Conservation (phyloP, 257 asterid genomes). For the Agastache rugosa region DNA sequence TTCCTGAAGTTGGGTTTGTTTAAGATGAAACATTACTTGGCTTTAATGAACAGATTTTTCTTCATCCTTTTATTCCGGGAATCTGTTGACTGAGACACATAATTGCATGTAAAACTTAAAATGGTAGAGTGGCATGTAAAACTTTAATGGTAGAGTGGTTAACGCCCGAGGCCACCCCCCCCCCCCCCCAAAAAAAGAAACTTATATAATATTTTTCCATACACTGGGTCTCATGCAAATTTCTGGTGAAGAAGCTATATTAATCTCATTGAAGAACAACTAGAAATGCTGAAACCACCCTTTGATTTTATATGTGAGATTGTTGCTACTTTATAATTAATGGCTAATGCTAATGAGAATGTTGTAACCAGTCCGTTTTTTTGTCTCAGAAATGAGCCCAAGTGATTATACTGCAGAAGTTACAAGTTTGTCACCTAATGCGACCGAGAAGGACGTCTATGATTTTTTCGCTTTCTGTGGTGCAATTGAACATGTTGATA, state of each 20-base stretch:
- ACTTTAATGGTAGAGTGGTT: too few relatives aligned
- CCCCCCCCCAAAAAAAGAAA: too few relatives aligned
- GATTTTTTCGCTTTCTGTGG: slow-evolving; percentile 95
- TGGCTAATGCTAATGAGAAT: slow-evolving; percentile 24
- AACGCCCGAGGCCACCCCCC: too few relatives aligned
- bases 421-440: slow-evolving; percentile 74
- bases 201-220: slow-evolving; percentile 7
- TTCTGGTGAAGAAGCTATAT: not conserved
- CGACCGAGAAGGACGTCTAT: slow-evolving; percentile 77
- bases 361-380: slow-evolving; percentile 7
- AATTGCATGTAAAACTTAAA: not conserved
- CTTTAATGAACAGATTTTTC: not conserved
- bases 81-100: slow-evolving; percentile 12
- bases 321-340: slow-evolving; percentile 22
- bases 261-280: not conserved
- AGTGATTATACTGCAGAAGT: slow-evolving; percentile 82
- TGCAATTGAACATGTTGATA: slow-evolving; percentile 82
- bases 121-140: too few relatives aligned
- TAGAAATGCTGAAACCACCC: not conserved
- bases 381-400: slow-evolving; percentile 59
- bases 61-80: not conserved
- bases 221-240: not conserved
- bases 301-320: not conserved
- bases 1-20: not conserved
- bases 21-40: slow-evolving; percentile 16